phyloP scores from a whole-genome alignment of 768 basidiomycete genomes.

The Trichaptum fuscoviolaceum region DNA sequence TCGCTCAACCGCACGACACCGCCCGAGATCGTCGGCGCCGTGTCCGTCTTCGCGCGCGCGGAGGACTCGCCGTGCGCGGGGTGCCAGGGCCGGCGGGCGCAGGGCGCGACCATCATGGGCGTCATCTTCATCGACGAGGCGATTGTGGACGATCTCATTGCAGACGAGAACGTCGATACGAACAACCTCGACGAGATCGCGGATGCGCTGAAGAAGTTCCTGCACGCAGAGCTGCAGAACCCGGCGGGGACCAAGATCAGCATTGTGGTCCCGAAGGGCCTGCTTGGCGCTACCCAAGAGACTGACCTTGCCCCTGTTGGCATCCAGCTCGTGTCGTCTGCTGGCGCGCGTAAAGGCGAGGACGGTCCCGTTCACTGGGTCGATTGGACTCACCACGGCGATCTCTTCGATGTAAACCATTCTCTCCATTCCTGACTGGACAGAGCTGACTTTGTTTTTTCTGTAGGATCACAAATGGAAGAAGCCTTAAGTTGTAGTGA shows the following conservation, averaged over 20 bases:
- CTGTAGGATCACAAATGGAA: not conserved
- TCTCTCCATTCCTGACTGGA: not conserved
- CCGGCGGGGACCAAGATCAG: not conserved
- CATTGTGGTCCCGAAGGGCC: not conserved
- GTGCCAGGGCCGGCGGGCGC: constrained; percentile 19
- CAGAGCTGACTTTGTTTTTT: not conserved
- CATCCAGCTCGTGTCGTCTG: constrained; percentile 18
- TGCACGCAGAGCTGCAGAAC: not conserved
- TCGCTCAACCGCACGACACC: not conserved
- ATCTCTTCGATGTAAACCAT: constrained; percentile 19
- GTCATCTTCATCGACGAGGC: constrained; percentile 20
- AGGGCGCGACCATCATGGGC: constrained; percentile 18
- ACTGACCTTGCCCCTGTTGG: constrained; percentile 14
- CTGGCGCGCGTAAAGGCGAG: constrained; percentile 17
- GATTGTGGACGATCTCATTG: constrained; percentile 20
- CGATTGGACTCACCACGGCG: constrained; percentile 19
- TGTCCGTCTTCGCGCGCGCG: constrained; percentile 22
- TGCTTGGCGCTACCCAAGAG: not conserved
- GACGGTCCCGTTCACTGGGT: constrained; percentile 19
- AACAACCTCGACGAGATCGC: not conserved
- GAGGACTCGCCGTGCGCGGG: constrained; percentile 21
- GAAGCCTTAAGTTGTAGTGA: not conserved
- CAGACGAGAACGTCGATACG: constrained; percentile 9
- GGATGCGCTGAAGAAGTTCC: not conserved
- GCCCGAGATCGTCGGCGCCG: constrained; percentile 16